Conservation (phyloP, 2,329 filamentous ascomycete species). For the Endoconidiophora polonica region DNA sequence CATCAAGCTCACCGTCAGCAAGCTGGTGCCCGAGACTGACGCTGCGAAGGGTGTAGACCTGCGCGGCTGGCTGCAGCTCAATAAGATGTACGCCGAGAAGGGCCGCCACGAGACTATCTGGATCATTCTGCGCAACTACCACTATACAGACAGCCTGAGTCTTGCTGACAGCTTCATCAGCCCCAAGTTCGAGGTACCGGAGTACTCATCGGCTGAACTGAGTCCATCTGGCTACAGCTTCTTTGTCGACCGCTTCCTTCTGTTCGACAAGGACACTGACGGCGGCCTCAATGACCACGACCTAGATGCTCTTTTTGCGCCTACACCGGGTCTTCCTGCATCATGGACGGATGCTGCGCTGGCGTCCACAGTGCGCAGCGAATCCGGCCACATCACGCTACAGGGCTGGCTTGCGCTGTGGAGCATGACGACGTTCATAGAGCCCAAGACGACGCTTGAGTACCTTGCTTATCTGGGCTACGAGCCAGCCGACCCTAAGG, state of each 20-base stretch:
- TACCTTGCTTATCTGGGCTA: slow-evolving; percentile 95
- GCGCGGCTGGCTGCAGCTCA: slow-evolving; percentile 71
- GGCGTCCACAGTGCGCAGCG: slow-evolving; percentile 84
- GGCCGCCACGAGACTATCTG: slow-evolving; percentile 96
- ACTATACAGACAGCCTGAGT: slow-evolving; percentile 90
- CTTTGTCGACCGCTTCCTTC: slow-evolving; percentile 87
- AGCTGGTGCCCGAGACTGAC: slow-evolving; percentile 44
- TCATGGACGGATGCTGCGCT: slow-evolving; percentile 85
- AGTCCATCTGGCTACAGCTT: slow-evolving; percentile 91
- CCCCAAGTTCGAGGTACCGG: slow-evolving; percentile 85
- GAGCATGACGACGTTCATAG: slow-evolving; percentile 98
- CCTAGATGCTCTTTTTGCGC: slow-evolving; percentile 72
- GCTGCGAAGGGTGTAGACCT: slow-evolving; percentile 61
- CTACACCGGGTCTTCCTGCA: slow-evolving; percentile 72
- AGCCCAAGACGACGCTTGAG: slow-evolving; percentile 84
- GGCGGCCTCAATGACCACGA: slow-evolving; percentile 80
- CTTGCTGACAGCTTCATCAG: slow-evolving; percentile 81
- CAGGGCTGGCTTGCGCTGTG: slow-evolving; percentile 98
- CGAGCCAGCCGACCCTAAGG: slow-evolving; percentile 60
- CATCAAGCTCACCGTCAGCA: slow-evolving; percentile 75
- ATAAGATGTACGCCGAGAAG: slow-evolving; percentile 94
- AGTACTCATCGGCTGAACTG: slow-evolving; percentile 81
- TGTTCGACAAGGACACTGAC: slow-evolving; percentile 96
- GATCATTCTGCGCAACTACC: slow-evolving; percentile 88
- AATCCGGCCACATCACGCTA: slow-evolving; percentile 84